Evolutionary conservation across 352 stramenopile genomes (phyloP).

Genomic region (Pythium myriotylum): DNA sequence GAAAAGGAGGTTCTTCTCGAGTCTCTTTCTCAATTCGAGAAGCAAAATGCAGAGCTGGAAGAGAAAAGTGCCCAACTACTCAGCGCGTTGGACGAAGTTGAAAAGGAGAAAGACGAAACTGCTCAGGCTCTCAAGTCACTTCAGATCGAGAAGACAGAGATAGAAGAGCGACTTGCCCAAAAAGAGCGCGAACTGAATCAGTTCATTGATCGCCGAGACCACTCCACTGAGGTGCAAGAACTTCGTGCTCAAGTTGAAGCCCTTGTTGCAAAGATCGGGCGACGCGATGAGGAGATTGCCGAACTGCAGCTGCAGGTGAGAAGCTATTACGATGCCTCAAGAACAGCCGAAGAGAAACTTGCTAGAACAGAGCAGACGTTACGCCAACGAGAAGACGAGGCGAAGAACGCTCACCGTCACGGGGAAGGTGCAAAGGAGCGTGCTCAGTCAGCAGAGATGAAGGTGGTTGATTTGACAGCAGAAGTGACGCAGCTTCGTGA

Average conservation of each 20-base stretch:
- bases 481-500: constrained; percentile 15
- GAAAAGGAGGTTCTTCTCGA: constrained; percentile 38
- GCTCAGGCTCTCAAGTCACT: constrained; percentile 3
- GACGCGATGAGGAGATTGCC: constrained; percentile 16
- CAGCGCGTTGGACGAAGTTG: constrained; percentile 15
- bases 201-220: constrained; percentile 3
- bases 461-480: constrained; percentile 3
- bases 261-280: constrained; percentile 10
- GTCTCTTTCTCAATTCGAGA: constrained; percentile 46
- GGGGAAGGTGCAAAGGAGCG: constrained; percentile 14
- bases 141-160: constrained; percentile 9
- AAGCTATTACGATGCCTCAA: constrained; percentile 17
- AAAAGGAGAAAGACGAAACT: constrained; percentile 25
- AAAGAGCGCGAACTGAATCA: constrained; percentile 9
- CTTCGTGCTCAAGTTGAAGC: constrained; percentile 6
- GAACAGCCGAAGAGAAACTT: constrained; percentile 12
- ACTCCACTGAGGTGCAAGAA: constrained; percentile 6
- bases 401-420: constrained; percentile 10
- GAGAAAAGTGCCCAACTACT: constrained; percentile 22
- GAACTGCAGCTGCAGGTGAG: constrained; percentile 20
- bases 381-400: constrained; percentile 12
- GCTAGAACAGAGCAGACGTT: constrained; percentile 7
- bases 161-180: constrained; percentile 9
- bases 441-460: constrained; percentile 4
- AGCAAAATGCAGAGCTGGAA: constrained; percentile 54